These are phyloP conservation scores for Acacia melanoxylon DNA, from an alignment of 306 rosid genomes.

Conservation along the genomic window DNA sequence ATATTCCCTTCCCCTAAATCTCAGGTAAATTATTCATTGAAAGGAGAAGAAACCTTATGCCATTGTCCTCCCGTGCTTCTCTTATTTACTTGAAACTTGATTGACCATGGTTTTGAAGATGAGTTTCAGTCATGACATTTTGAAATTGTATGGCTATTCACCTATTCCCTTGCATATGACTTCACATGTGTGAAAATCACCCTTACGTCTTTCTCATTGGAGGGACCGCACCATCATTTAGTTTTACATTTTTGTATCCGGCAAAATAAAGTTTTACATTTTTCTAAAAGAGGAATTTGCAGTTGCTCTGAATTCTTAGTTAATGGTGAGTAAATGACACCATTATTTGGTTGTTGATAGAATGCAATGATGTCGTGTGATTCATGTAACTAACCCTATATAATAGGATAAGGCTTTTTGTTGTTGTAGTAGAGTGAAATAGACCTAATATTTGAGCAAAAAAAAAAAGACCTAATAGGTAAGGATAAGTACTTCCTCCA, in stretches of 20 bases:
- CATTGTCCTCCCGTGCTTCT: neutral
- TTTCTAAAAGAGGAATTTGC: neutral
- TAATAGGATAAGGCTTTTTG: too few species aligned
- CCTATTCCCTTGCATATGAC: neutral
- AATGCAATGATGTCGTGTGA: too few species aligned
- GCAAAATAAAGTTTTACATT: neutral
- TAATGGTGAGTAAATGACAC: constrained; percentile 1
- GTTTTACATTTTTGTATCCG: neutral
- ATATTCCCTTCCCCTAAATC: constrained; percentile 98
- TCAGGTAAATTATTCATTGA: constrained; percentile 61
- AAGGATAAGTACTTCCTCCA: neutral
- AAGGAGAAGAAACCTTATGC: neutral
- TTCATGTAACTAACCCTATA: too few species aligned
- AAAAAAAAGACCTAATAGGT: neutral
- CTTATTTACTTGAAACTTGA: constrained; percentile 3
- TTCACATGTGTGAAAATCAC: neutral
- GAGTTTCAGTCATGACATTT: neutral
- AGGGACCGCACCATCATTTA: neutral
- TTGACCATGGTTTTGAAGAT: constrained; percentile 2
- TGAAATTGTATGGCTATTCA: neutral
- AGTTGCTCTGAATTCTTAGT: neutral
- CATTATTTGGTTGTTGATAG: neutral
- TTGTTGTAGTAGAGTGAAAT: neutral
- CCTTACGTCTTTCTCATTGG: neutral
- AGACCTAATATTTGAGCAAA: neutral